Evolutionary conservation across 768 basidiomycete genomes (phyloP).

Genomic region (Termitomyces sp.): DNA sequence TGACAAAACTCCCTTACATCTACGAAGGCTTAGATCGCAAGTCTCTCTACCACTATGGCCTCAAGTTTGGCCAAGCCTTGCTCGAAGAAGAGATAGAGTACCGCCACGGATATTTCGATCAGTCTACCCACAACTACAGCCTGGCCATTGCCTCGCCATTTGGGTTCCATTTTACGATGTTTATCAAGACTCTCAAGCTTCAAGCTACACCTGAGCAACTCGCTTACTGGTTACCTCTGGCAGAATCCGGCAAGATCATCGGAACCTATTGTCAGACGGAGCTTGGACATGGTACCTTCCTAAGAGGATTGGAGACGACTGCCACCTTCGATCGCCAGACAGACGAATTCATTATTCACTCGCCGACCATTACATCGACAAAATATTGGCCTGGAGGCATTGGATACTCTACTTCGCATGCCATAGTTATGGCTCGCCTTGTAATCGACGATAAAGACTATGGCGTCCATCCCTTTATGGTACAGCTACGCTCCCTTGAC

Average conservation of each 20-base stretch:
- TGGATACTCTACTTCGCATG: constrained; percentile 19
- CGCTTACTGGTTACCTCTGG: constrained; percentile 17
- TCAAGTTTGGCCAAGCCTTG: constrained; percentile 15
- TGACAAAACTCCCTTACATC: constrained; percentile 6
- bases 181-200: neutral
- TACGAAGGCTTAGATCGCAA: constrained; percentile 16
- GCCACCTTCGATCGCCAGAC: constrained; percentile 17
- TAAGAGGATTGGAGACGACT: constrained; percentile 21
- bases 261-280: constrained; percentile 16
- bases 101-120: constrained; percentile 11
- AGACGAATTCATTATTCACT: constrained; percentile 21
- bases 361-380: constrained; percentile 17
- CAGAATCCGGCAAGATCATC: constrained; percentile 16
- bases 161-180: constrained; percentile 15
- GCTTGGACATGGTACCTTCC: constrained; percentile 21
- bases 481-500: constrained; percentile 19
- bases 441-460: neutral
- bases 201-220: constrained; percentile 13
- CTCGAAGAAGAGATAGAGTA: constrained; percentile 15
- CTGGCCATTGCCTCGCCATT: constrained; percentile 15
- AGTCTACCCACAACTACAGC: constrained; percentile 9
- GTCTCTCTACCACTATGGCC: constrained; percentile 17
- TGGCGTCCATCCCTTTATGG: constrained; percentile 13
- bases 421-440: constrained; percentile 20
- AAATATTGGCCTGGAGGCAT: constrained; percentile 22